These are phyloP conservation scores for Wickerhamiella azyma DNA, from an alignment of 805 yeast genomes.

Conservation along the genomic window DNA sequence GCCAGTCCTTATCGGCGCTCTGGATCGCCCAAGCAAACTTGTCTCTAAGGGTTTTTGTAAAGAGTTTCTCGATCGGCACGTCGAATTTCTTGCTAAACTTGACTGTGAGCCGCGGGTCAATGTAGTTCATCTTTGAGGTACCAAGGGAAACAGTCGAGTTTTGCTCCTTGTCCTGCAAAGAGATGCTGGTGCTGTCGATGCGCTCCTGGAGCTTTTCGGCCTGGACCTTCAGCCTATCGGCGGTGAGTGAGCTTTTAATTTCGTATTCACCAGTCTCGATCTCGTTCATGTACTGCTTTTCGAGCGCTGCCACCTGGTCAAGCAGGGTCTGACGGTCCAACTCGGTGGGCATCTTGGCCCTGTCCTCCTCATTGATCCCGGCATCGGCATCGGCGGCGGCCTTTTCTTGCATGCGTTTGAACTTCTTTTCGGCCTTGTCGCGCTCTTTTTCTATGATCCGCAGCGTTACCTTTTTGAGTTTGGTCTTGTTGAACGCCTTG, in stretches of 20 bases:
- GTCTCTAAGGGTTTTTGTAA: conserved; percentile 80
- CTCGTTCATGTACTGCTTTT: conserved; percentile 37
- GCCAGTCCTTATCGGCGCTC: conserved; percentile 78
- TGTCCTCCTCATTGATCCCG: conserved; percentile 32
- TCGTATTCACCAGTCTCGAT: conserved; percentile 40
- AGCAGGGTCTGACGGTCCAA: conserved; percentile 47
- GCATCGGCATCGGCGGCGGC: conserved; percentile 27
- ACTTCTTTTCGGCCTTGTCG: conserved; percentile 51
- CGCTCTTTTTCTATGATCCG: conserved; percentile 49
- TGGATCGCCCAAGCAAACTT: conserved; percentile 95
- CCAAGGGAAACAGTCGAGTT: conserved; percentile 87
- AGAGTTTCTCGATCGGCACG: conserved; percentile 85
- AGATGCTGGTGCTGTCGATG: conserved; percentile 52
- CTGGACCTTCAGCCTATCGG: conserved; percentile 61
- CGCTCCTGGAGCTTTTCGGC: conserved; percentile 60
- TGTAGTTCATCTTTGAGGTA: conserved; percentile 87
- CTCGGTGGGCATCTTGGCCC: conserved; percentile 25
- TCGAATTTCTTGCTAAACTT: conserved; percentile 72
- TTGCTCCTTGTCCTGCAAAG: conserved; percentile 83
- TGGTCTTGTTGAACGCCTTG: conserved; percentile 52
- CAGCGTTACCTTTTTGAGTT: conserved; percentile 43
- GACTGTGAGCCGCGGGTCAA: conserved; percentile 85
- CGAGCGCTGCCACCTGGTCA: conserved; percentile 33
- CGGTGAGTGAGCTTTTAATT: conserved; percentile 35
- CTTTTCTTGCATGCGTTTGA: conserved; percentile 67